Base-by-base conservation (phyloP, 345 rosid species). In the Camelina hispida region DNA sequence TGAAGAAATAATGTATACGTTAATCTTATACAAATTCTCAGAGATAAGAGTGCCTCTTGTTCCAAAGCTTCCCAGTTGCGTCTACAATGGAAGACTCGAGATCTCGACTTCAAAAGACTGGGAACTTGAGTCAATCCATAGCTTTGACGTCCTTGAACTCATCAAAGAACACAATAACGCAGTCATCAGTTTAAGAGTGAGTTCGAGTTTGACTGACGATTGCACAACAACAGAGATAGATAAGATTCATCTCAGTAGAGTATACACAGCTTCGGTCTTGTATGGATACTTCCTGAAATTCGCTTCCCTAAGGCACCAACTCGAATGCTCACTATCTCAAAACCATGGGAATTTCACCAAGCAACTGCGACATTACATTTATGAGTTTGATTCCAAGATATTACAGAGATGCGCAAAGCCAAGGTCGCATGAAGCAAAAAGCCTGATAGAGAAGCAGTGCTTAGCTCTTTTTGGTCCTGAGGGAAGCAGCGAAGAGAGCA, bases 211-310 rank as follows among this genome's bases (percentile, higher is more conserved):
- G 51, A 81, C 89, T 9, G 90, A 93, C 56, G 71, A 20, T 75
- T 85, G 90, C 83, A 87, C 89, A 16, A 91, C 89, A 28, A 88
- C 93, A 18, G 80, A 90, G 79, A 83, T 91, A 30, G 80, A 76
- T 22, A 77, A 70, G 53, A 66, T 63, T 46, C 89, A 79, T 20
- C 87, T 94, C 35, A 77, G 87, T 17, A 80, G 77, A 54, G 54
- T 88, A 4, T 94, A 91, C 78, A 86, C 80, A 9, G 84, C 91
- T 59, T 94, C 98, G 1, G 79, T 88, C 74, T 76, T 88, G 34
- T 91, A 91, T 65, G 98, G 96, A 30, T 94, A 94, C 83, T 88
- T 89, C 78, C 74, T 94, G 22, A 90, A 91, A 77, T 91, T 95
- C 1, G 95, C 89, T 54, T 88, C 88, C 18, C 57, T 80, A 1